Conservation (phyloP, 73 alveolate genomes). For the Paramecium octaurelia region DNA sequence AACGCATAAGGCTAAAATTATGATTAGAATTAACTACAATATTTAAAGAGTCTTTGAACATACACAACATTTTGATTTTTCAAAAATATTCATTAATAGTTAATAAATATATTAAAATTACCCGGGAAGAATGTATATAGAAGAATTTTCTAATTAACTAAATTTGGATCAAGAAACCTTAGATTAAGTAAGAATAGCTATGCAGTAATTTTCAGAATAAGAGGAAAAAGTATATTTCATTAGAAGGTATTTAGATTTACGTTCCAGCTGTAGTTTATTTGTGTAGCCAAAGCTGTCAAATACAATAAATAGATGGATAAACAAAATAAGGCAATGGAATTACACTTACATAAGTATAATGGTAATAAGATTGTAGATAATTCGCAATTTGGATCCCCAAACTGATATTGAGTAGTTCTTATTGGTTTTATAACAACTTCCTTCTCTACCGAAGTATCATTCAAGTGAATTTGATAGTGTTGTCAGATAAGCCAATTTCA, state of each 20-base stretch:
- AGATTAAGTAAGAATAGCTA: neutral
- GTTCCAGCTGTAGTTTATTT: conserved; percentile 3
- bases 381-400: neutral
- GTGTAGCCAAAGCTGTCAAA: neutral
- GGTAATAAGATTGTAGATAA: neutral
- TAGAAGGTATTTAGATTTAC: neutral
- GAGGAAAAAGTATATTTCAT: neutral
- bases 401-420: neutral
- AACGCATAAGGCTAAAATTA: neutral
- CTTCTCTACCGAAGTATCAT: neutral
- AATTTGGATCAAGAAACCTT: neutral
- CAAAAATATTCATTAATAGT: neutral
- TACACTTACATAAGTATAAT: neutral
- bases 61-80: neutral
- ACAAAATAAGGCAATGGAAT: conserved; percentile 2
- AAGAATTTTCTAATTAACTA: conserved; percentile 7
- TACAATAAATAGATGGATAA: neutral
- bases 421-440: neutral
- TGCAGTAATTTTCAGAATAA: neutral
- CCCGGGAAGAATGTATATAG: conserved; percentile 27
- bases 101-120: neutral
- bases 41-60: neutral
- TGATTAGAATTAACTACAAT: neutral
- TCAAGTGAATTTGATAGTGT: neutral
- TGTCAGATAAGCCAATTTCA: neutral